Conservation (phyloP, 2,329 filamentous ascomycete species). For the Monosporascus sp. region DNA sequence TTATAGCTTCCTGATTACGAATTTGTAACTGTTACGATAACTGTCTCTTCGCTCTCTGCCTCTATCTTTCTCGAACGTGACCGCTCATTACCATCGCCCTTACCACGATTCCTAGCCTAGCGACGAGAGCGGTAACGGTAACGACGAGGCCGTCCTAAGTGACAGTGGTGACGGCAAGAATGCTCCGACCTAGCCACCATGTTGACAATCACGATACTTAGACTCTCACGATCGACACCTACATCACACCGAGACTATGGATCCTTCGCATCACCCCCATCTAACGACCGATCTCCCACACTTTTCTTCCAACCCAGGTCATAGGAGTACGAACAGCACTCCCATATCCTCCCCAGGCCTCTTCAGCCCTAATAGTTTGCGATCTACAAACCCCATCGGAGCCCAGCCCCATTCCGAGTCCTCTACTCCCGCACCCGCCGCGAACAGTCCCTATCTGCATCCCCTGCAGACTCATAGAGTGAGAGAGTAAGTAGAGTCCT, state of each 20-base stretch:
- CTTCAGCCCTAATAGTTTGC: constrained; percentile 42
- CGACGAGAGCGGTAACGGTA: background rate
- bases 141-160: too few species aligned
- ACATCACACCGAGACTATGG: constrained; percentile 23
- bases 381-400: constrained; percentile 32
- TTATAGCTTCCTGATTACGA: too few species aligned
- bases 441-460: constrained; percentile 60
- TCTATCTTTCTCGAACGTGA: too few species aligned
- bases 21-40: too few species aligned
- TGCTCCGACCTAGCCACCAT: constrained; percentile 15
- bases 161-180: background rate
- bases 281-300: constrained; percentile 30
- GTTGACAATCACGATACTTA: constrained; percentile 19
- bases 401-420: constrained; percentile 45
- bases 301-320: constrained; percentile 35
- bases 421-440: constrained; percentile 43
- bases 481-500: constrained; percentile 59
- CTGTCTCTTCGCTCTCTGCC: too few species aligned
- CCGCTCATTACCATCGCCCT: background rate
- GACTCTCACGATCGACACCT: constrained; percentile 14
- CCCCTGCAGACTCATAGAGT: constrained; percentile 68
- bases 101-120: background rate
- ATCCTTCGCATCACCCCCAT: constrained; percentile 29
- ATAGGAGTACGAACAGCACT: constrained; percentile 47
- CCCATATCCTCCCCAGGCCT: constrained; percentile 57